Evolutionary conservation across 495 filamentous ascomycete genomes (phyloP), one percentile per base, ranked within the genome.

Genomic region (Penicillium malachiteum): DNA sequence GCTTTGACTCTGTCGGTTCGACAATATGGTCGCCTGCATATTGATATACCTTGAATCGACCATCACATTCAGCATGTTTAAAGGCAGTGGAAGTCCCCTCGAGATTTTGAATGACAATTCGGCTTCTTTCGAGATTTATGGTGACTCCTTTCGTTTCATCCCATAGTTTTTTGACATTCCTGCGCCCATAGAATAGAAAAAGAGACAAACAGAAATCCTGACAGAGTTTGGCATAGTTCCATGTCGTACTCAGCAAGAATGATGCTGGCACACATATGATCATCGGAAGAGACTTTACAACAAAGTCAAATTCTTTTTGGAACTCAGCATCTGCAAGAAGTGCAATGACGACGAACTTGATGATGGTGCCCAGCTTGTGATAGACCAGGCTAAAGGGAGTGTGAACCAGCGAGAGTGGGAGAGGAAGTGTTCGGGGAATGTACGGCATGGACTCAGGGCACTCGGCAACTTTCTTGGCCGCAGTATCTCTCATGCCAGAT

Each of bases 291-390:
- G 44, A 33, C 35, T 62, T 56, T n/a, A 78, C 65, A 39, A 79
- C 71, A 62, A 78, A 79, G 11, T 81, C 67, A 47, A 84, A 71
- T 48, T 85, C 82, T 45, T 82, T 67, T 55, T 85, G 82, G 59
- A 81, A 84, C 54, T 85, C 82, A 7, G 78, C 74, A 60, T 85
- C 82, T 8, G 81, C 82, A 26, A 83, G 67, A 14, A 79, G 50
- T 18, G 82, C 76, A 48, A 83, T 71, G 7, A 81, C 68, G 18
- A 79, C 59, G 61, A 84, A 84, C 54, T 85, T 85, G 67, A 78
- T 62, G 7, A 63, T 57, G 6, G 63, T 60, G 6, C 75, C 75
- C 7, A 80, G 45, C 13, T 50, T 61, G 56, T 80, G 77, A 53
- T 78, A 77, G 1, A 71, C 10, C 1, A 61, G 73, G 54, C 63